Base-by-base conservation (phyloP, 441 rosid genomes). In the Bruguiera hainesii region DNA sequence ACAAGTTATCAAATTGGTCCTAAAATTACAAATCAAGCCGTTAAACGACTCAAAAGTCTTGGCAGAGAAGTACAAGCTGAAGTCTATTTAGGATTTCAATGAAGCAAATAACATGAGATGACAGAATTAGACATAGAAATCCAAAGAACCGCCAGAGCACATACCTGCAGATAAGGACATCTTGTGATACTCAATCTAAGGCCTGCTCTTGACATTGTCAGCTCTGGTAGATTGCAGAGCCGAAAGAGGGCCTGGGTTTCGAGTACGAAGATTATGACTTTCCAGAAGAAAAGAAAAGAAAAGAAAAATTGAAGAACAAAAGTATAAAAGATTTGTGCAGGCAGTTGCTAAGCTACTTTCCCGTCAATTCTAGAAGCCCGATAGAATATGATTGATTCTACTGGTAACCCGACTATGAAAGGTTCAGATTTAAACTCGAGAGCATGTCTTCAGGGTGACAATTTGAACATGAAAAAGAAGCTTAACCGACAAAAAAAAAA, bases 101-200 rank as follows among this genome's bases (percentile, higher is more conserved):
- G 20, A 42, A 48, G 52, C 28, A 10, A 23, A 20, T 28, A 28
- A 50, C 26, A n/a, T 28, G 21, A n/a, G 28, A 55, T 23, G 16
- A 55, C 11, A 55, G 58, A 55, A 20, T 23, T 42, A 13, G 30
- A 55, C 58, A 20, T 6, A 64, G 35, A 68, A 70, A 56, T n/a
- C n/a, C 51, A 37, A 59, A 61, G 69, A 37, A 70, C 26, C 48
- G 68, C 64, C 57, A 61, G 42, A 76, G 65, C 74, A 74, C 74
- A 73, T 67, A 80, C 85, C 80, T 73, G 75, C 65, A 71, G 66
- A 64, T 76, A 71, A 64, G 67, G 61, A 66, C 61, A 51, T 69
- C 68, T 68, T 53, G 69, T 37, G 23, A 39, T 19, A 23, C 70
- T 69, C 37, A 71, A 42, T 37, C 68, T 75, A 71, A 60, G 42